Conservation (phyloP, 1,284 basidiomycete genomes). For the Cryptococcus sp. region DNA sequence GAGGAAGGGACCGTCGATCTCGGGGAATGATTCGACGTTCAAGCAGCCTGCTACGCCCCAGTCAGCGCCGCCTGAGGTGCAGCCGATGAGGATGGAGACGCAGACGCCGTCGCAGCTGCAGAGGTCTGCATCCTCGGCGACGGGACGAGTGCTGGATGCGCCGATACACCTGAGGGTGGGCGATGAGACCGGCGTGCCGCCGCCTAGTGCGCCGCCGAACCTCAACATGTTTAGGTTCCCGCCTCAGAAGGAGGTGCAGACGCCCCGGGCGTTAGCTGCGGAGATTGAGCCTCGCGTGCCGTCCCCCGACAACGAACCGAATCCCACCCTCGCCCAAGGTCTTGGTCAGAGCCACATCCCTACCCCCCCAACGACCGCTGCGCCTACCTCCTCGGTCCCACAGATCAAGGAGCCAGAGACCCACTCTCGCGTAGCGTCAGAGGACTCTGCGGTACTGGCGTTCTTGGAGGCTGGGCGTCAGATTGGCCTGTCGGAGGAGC, state of each 20-base stretch:
- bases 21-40: conserved; percentile 18
- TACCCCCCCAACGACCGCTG: conserved; percentile 20
- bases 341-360: neutral
- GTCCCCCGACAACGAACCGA: too few species aligned
- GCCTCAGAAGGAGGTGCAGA: neutral
- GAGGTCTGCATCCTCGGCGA: conserved; percentile 10
- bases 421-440: conserved; percentile 19
- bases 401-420: neutral
- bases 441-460: conserved; percentile 29
- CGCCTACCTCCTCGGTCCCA: conserved; percentile 7
- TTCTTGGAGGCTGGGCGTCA: conserved; percentile 42
- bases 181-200: conserved; percentile 3
- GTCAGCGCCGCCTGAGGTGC: neutral
- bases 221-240: conserved; percentile 32
- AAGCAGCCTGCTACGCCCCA: neutral
- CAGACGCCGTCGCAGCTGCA: conserved; percentile 1
- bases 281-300: too few species aligned
- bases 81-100: neutral
- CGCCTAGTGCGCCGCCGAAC: conserved; percentile 13
- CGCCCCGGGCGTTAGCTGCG: too few species aligned
- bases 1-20: conserved; percentile 27
- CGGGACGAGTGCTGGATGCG: conserved; percentile 14
- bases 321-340: neutral
- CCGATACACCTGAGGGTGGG: conserved; percentile 21
- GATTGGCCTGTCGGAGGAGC: conserved; percentile 34